These are phyloP conservation scores for Trichosporon sp. DNA, from an alignment of 1,284 basidiomycete genomes.

Conservation along the genomic window DNA sequence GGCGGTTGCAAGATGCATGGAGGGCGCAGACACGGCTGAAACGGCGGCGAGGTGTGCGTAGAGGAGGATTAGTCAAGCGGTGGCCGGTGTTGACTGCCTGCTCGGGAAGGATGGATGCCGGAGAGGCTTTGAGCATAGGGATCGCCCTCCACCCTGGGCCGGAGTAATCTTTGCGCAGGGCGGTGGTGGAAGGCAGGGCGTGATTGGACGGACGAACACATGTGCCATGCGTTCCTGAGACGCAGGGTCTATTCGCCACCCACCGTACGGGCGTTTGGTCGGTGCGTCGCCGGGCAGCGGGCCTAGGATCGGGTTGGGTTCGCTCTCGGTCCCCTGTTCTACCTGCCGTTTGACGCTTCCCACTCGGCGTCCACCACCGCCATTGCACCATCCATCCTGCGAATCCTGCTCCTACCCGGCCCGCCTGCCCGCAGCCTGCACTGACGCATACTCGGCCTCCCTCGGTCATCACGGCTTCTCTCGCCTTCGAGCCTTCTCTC, in stretches of 20 bases:
- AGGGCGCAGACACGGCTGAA: no score
- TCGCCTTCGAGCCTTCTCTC: neutral
- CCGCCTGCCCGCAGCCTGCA: neutral
- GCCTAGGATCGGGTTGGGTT: no score
- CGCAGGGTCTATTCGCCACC: neutral
- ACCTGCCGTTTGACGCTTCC: neutral
- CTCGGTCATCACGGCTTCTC: constrained; percentile 1
- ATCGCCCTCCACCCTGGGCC: constrained; percentile 3
- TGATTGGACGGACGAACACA: neutral
- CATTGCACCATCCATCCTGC: no score
- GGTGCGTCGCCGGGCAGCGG: no score
- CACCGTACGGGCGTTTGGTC: neutral
- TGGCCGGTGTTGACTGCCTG: neutral
- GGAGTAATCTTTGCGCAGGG: constrained; percentile 7
- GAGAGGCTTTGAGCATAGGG: neutral
- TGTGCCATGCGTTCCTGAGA: neutral
- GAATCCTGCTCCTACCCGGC: no score
- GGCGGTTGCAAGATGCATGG: no score
- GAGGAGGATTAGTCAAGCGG: neutral
- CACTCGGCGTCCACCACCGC: constrained; percentile 11
- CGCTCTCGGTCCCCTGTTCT: neutral
- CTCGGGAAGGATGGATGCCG: neutral
- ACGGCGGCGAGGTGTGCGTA: neutral
- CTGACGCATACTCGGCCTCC: constrained; percentile 5
- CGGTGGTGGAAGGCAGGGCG: neutral